A percentile compares a stretch with the other conserved stretches of the same genome.
phyloP scores from a whole-genome alignment of 225 moss, liverwort and hornwort species.

The Pleurozium schreberi region DNA sequence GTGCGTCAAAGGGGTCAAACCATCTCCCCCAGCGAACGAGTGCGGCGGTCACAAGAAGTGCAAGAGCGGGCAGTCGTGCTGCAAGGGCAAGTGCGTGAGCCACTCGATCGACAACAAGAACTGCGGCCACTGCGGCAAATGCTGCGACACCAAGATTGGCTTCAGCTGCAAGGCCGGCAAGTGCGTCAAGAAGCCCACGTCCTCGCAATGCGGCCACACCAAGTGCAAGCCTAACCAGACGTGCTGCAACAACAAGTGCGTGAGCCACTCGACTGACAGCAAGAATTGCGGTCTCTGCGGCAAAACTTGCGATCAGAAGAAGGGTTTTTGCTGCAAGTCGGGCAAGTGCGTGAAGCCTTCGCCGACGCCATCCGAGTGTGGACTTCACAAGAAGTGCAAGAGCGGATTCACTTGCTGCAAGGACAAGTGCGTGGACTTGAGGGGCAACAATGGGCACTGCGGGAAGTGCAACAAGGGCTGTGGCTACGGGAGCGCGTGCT shows the following conservation, averaged over 20 bases:
- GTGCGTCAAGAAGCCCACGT: background rate
- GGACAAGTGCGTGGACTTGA: constrained; percentile 1
- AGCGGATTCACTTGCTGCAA: background rate
- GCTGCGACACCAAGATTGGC: background rate
- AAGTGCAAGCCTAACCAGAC: background rate
- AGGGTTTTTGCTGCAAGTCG: background rate
- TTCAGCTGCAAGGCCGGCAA: background rate
- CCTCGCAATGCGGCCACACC: background rate
- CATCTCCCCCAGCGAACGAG: background rate
- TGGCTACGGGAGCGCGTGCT: background rate
- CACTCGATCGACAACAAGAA: background rate
- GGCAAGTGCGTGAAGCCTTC: background rate
- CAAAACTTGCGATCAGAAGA: background rate
- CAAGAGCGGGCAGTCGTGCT: background rate
- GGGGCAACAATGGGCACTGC: background rate
- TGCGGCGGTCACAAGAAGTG: background rate
- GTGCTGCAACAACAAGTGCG: constrained; percentile 7
- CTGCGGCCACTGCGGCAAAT: background rate
- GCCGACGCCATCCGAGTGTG: background rate
- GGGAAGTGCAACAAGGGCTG: constrained; percentile 3
- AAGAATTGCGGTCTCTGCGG: background rate
- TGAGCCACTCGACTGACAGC: background rate
- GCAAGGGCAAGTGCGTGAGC: background rate
- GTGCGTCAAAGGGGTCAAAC: background rate
- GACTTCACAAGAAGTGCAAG: background rate